A percentile compares a stretch with the other conserved stretches of the same genome.
These are phyloP conservation scores for Vitellaria paradoxa DNA, from an alignment of 179 eudicot genomes.

Conservation along the genomic window DNA sequence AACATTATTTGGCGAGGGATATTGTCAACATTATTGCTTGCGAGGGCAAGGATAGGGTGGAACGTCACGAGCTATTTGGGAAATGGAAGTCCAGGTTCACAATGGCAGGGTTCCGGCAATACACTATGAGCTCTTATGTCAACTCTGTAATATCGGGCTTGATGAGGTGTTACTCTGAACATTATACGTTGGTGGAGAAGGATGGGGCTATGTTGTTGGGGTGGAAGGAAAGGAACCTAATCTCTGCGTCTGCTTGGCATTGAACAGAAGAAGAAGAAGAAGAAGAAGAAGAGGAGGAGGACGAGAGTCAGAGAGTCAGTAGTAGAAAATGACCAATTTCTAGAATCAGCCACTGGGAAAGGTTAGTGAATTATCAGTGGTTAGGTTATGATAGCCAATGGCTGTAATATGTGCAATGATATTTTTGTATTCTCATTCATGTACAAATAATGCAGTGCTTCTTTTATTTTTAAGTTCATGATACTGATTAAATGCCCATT, in stretches of 20 bases:
- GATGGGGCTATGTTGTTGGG: conserved; percentile 91
- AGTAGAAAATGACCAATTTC: no score
- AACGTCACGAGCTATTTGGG: conserved; percentile 82
- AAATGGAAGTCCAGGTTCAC: conserved; percentile 86
- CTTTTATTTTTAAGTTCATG: no score
- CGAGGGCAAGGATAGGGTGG: conserved; percentile 86
- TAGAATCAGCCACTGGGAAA: no score
- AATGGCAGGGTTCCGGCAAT: conserved; percentile 85
- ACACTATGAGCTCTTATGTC: conserved; percentile 71
- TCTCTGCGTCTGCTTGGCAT: conserved; percentile 94
- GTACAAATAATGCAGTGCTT: no score
- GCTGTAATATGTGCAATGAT: no score
- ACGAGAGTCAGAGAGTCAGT: no score
- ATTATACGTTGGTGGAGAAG: conserved; percentile 71
- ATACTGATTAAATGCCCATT: no score
- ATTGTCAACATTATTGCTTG: conserved; percentile 82
- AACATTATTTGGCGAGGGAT: conserved; percentile 85
- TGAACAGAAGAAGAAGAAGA: conserved; percentile 18
- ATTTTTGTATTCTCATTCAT: no score
- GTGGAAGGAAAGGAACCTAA: conserved; percentile 76
- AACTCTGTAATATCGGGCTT: conserved; percentile 67
- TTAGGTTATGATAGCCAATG: no score
- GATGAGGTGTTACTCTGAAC: conserved; percentile 64
- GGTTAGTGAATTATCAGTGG: no score
- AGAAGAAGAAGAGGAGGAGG: no score